phyloP scores from a whole-genome alignment of 495 filamentous ascomycete genomes.

The Halenospora varia region DNA sequence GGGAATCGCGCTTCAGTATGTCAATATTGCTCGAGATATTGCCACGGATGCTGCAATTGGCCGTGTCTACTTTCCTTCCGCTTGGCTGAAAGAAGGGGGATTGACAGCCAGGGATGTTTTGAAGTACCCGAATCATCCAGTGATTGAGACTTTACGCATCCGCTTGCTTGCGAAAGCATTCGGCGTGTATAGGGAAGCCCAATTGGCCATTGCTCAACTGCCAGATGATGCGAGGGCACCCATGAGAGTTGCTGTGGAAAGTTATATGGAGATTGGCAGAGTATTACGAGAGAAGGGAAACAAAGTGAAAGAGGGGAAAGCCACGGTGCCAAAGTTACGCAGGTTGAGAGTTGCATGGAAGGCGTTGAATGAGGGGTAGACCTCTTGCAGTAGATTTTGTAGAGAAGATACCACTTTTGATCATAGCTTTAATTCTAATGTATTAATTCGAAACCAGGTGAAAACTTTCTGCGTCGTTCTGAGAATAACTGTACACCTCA shows the following conservation, averaged over 20 bases:
- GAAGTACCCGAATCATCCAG: constrained; percentile 33
- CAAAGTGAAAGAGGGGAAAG: constrained; percentile 46
- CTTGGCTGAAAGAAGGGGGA: constrained; percentile 54
- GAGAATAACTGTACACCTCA: too few species aligned
- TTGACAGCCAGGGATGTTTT: constrained; percentile 50
- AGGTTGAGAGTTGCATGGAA: constrained; percentile 52
- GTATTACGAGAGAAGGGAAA: constrained; percentile 43
- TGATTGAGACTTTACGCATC: constrained; percentile 42
- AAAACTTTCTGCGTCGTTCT: too few species aligned
- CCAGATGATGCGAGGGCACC: constrained; percentile 52
- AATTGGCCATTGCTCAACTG: constrained; percentile 49
- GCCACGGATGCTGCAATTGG: constrained; percentile 53
- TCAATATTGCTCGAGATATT: constrained; percentile 70
- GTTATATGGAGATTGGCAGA: constrained; percentile 70
- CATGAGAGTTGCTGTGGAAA: constrained; percentile 63
- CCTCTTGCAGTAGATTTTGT: background rate
- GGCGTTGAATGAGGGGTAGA: constrained; percentile 30
- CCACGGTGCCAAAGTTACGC: constrained; percentile 52
- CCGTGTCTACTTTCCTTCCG: constrained; percentile 58
- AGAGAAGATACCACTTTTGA: background rate
- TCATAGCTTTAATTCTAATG: too few species aligned
- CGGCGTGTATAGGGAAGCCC: constrained; percentile 42
- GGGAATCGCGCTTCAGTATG: constrained; percentile 65
- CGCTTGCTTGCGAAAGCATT: constrained; percentile 54
- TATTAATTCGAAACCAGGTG: background rate